These are phyloP conservation scores for Tolypocladium tropicale DNA, from an alignment of 2,329 filamentous ascomycete genomes.

Conservation along the genomic window DNA sequence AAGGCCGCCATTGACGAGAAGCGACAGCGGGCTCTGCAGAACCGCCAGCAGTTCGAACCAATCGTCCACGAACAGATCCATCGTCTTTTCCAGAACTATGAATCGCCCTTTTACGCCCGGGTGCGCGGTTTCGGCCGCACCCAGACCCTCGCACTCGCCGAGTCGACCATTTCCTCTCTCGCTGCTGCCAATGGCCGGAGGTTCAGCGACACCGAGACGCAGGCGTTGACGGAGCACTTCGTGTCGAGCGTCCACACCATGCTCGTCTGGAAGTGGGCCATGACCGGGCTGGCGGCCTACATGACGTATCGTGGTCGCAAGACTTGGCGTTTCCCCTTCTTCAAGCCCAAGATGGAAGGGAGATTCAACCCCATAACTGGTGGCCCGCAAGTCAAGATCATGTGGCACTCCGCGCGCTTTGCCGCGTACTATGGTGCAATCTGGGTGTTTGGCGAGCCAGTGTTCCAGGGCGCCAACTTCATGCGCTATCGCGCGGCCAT, in stretches of 20 bases:
- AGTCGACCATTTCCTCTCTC: constrained; percentile 15
- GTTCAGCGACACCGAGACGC: constrained; percentile 24
- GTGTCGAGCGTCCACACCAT: constrained; percentile 20
- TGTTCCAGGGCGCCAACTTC: constrained; percentile 20
- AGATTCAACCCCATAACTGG: constrained; percentile 20
- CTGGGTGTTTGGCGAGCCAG: constrained; percentile 13
- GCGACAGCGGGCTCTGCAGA: constrained; percentile 15
- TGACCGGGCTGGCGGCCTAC: constrained; percentile 12
- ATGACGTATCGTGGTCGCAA: constrained; percentile 17
- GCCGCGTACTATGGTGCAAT: constrained; percentile 18
- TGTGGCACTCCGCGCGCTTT: constrained; percentile 28
- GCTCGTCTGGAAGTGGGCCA: constrained; percentile 17
- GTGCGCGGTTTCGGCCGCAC: constrained; percentile 16
- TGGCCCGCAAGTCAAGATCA: constrained; percentile 12
- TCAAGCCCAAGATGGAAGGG: constrained; percentile 18
- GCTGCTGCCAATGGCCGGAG: constrained; percentile 17
- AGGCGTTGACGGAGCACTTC: constrained; percentile 22
- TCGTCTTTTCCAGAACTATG: constrained; percentile 20
- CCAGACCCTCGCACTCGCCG: constrained; percentile 17
- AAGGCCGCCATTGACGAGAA: constrained; percentile 21
- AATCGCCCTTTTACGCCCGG: constrained; percentile 20
- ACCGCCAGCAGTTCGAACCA: constrained; percentile 18
- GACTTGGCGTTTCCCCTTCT: constrained; percentile 30
- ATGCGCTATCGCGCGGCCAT: constrained; percentile 12
- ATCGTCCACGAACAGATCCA: constrained; percentile 20